Evolutionary conservation across 805 yeast species (phyloP), one percentile per base, ranked within the genome.

Genomic region (Yarrowia sp.): DNA sequence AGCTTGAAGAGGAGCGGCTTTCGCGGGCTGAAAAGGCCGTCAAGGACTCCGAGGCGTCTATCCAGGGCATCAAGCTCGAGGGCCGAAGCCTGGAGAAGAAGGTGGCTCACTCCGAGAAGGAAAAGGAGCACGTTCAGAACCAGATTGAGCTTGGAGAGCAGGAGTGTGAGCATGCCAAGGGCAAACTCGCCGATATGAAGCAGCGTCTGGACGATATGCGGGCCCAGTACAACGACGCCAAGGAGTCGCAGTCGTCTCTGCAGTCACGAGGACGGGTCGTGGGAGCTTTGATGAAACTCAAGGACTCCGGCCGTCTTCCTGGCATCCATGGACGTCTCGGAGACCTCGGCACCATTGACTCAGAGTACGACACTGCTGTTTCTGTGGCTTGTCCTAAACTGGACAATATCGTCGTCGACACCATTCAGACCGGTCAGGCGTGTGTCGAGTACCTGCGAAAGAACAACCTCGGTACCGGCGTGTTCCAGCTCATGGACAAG

Each of bases 281-380:
- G 19, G 75, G 86, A 0, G 89, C 92, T 15, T 81, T 95, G 68
- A 79, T 82, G 68, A 84, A 89, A 70, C 78, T 95, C 44, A 88
- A 88, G 68, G 86, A 87, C 67, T 84, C 95, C 3, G 98, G 98
- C 7, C 83, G 97, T 72, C 84, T 96, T 30, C 79, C 80, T 8
- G 99, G 98, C 0, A 91, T 94, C 72, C 83, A 91, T 75, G 99
- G 98, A 0, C 82, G 97, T 70, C 79, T 95, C 15, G 99, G 99
- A 17, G 96, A 92, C 72, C 79, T 95, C 53, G 99, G 97, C n/a
- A 83, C 84, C 1, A 95, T 95, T 70, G 97, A 92, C 75, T 91
- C 89, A 71, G 84, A 85, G 73, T 95, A 90, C 76, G 98, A 96
- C 77, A 85, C 92, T 65, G 99, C 99, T 0, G 86, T 95, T 9